Base-by-base conservation (phyloP, 2,329 filamentous ascomycete genomes). In the Mollisia scopiformis region DNA sequence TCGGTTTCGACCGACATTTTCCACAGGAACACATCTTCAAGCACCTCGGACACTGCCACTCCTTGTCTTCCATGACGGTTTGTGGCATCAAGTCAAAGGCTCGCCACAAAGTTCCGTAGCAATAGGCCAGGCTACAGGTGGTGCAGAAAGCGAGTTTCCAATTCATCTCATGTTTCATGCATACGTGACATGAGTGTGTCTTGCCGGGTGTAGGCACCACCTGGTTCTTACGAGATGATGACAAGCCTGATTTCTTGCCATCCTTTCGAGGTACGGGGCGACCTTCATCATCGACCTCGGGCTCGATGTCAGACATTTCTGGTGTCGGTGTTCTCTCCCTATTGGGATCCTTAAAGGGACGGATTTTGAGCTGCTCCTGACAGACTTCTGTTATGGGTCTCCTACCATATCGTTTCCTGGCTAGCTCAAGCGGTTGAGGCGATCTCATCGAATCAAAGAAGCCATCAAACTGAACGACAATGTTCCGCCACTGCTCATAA, bases 301-400 rank as follows among this genome's bases (percentile, higher is more conserved):
- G 74, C 43, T 82, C 80, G 70, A 71, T 75, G 56, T 84, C 82
- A 1, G 79, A 80, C 47, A 80, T 77, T 33, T 76, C 77, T 6
- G 77, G 68, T 37, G 66, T 67, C 3, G 62, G 63, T 19, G 69
- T 66, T 19, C 60, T 62, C 41, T 69, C 66, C 23, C 71, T 69
- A 8, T 85, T 90, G 52, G 93, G 88, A 70, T 97, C 92, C 21
- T 89, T 89, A 82, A 89, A 97, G 0, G 94, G 93, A 33, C 95
- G 85, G 56, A 84, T 79, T 64, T 85, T 87, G 16, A 98, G 79
- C 69, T 97, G 92, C 66, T 96, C 91, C 74, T 97, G 94, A 73
- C 93, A 98, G n/a, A 98, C 88, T 69, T 97, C 90, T 5, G 94
- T 94, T 7, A 96, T 80, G 0, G 93, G 89, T 72, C 93, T 96